phyloP scores from a whole-genome alignment of 2,329 filamentous ascomycete species.

The Capronia epimyces region DNA sequence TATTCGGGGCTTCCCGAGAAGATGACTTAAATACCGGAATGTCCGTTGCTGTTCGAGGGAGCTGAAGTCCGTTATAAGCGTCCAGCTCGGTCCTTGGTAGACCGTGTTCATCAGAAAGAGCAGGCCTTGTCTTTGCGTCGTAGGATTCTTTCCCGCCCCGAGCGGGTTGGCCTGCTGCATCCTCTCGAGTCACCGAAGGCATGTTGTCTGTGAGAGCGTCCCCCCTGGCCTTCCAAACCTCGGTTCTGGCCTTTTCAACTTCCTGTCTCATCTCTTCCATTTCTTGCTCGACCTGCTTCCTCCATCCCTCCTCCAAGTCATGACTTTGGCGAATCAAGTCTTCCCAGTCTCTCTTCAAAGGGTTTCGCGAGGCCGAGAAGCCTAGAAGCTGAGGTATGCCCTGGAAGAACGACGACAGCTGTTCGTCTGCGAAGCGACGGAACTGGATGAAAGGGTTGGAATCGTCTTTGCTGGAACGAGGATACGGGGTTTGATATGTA shows the following conservation, averaged over 20 bases:
- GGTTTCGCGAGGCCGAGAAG: conserved; percentile 2
- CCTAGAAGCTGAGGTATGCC: conserved; percentile 37
- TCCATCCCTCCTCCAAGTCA: conserved; percentile 22
- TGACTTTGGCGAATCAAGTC: conserved; percentile 20
- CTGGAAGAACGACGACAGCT: conserved; percentile 52
- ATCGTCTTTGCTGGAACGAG: conserved; percentile 32
- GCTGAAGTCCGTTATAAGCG: conserved; percentile 12
- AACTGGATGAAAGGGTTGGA: conserved; percentile 56
- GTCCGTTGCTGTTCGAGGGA: neutral
- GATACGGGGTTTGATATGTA: conserved; percentile 28
- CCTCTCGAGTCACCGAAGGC: conserved; percentile 17
- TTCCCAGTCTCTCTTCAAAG: conserved; percentile 16
- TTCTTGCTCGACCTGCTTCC: conserved; percentile 25
- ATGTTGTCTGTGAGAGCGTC: conserved; percentile 4
- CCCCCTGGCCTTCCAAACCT: conserved; percentile 11
- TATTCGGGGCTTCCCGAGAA: conserved; percentile 1
- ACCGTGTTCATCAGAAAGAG: conserved; percentile 16
- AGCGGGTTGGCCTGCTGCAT: conserved; percentile 13
- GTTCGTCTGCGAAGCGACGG: conserved; percentile 56
- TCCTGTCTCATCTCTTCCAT: conserved; percentile 25
- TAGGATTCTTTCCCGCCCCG: conserved; percentile 8
- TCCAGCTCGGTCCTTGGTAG: conserved; percentile 22
- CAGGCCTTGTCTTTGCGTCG: conserved; percentile 16
- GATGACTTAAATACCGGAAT: conserved; percentile 7
- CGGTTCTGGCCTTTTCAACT: conserved; percentile 14